Conservation (phyloP, 257 asterid genomes). For the Ilex aquifolium region DNA sequence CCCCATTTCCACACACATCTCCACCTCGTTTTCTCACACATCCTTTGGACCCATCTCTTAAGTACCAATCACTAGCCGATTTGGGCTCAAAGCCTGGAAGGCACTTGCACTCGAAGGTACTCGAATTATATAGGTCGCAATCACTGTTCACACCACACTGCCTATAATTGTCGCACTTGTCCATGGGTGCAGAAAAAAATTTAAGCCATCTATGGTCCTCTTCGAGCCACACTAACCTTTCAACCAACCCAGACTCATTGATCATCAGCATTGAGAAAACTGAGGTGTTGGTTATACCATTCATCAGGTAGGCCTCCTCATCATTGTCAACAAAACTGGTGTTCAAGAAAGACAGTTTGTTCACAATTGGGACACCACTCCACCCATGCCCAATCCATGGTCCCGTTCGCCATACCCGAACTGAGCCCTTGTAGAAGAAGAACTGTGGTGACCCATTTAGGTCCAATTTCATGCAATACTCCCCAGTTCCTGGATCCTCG, state of each 20-base stretch:
- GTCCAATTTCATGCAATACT: slow-evolving; percentile 22
- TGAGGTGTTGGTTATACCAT: slow-evolving; percentile 16
- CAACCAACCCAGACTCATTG: slow-evolving; percentile 27
- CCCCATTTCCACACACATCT: slow-evolving; percentile 14
- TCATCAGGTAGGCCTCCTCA: slow-evolving; percentile 23
- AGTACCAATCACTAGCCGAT: slow-evolving; percentile 22
- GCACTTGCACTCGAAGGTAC: slow-evolving; percentile 27
- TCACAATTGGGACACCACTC: slow-evolving; percentile 40
- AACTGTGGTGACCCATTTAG: slow-evolving; percentile 25
- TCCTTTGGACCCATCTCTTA: slow-evolving; percentile 26
- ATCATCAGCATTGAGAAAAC: slow-evolving; percentile 22
- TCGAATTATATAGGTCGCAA: slow-evolving; percentile 16
- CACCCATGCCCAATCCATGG: neutral
- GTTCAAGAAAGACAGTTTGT: slow-evolving; percentile 17
- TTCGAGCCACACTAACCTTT: slow-evolving; percentile 23
- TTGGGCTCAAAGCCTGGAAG: slow-evolving; percentile 34
- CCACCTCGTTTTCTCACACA: slow-evolving; percentile 30
- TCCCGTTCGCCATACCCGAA: slow-evolving; percentile 33
- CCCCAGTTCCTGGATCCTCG: too few species aligned
- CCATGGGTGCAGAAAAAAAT: slow-evolving; percentile 23
- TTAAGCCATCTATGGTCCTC: slow-evolving; percentile 19
- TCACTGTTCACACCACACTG: slow-evolving; percentile 21
- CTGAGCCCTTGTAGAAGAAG: slow-evolving; percentile 4
- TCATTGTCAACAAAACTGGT: slow-evolving; percentile 20
- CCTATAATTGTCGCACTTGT: slow-evolving; percentile 24